phyloP scores from a whole-genome alignment of 208 protist genomes.

The Porcisia hertigi region DNA sequence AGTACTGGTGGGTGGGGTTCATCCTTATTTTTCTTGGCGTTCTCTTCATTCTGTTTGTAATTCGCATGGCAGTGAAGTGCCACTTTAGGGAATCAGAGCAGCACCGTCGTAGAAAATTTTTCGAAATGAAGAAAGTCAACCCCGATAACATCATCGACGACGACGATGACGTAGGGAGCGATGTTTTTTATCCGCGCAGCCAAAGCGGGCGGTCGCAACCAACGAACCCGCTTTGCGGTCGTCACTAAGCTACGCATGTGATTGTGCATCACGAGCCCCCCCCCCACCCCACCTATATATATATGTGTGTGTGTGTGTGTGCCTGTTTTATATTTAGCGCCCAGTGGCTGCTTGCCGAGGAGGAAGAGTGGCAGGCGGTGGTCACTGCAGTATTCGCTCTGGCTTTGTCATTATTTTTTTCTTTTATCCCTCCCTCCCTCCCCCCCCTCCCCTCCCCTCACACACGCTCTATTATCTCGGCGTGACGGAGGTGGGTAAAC shows the following conservation, averaged over 20 bases:
- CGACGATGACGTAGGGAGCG: constrained; percentile 12
- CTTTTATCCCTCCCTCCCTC: not conserved
- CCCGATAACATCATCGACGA: not conserved
- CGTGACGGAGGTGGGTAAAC: no score
- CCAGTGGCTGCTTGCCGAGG: no score
- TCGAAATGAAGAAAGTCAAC: constrained; percentile 14
- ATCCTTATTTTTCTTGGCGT: constrained; percentile 41
- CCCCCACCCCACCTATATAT: not conserved
- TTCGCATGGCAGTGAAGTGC: constrained; percentile 32
- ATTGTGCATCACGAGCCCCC: not conserved
- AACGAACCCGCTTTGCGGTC: constrained; percentile 15
- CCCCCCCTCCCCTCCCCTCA: not conserved
- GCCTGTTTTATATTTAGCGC: no score
- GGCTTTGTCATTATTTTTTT: not conserved
- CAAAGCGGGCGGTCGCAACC: not conserved
- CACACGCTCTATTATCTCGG: no score
- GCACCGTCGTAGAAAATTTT: constrained; percentile 34
- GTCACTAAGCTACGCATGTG: not conserved
- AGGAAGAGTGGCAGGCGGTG: no score
- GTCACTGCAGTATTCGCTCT: not conserved
- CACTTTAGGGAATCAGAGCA: constrained; percentile 48
- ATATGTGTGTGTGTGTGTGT: not conserved
- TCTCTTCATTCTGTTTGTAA: constrained; percentile 26
- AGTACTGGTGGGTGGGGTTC: constrained; percentile 51
- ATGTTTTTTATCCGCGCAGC: not conserved